Evolutionary conservation across 2,329 filamentous ascomycete species (phyloP).

Genomic region (Helotiales sp.): DNA sequence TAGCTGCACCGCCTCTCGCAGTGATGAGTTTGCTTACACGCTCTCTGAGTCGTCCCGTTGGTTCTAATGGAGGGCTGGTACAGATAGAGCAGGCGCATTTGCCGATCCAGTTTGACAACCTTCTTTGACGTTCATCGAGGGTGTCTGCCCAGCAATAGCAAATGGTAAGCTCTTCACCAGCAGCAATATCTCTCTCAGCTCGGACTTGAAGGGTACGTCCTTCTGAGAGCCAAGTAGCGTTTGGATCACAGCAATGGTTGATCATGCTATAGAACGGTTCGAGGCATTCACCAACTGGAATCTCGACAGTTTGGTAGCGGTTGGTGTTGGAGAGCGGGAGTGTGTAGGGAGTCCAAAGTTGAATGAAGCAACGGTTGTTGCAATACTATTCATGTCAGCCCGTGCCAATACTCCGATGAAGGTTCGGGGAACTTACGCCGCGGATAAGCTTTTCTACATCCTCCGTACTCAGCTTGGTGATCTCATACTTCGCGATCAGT

Average conservation of each 20-base stretch:
- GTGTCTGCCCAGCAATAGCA: conserved; percentile 33
- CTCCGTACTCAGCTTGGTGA: neutral
- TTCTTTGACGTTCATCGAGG: neutral
- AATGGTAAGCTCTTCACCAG: conserved; percentile 46
- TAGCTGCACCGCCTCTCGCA: neutral
- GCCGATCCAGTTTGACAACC: neutral
- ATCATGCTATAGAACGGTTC: conserved; percentile 40
- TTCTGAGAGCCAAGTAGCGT: conserved; percentile 44
- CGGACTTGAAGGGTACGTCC: conserved; percentile 42
- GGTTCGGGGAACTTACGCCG: neutral
- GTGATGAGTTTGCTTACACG: neutral
- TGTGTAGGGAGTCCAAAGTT: neutral
- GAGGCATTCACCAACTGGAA: conserved; percentile 39
- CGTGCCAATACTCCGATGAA: too few relatives aligned
- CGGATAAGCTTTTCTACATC: neutral
- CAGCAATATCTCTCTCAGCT: conserved; percentile 40
- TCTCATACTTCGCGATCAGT: neutral
- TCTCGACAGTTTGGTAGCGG: neutral
- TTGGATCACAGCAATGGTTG: conserved; percentile 48
- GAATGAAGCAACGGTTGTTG: conserved; percentile 12
- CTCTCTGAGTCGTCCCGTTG: neutral
- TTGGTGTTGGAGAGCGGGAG: neutral
- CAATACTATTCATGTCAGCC: neutral
- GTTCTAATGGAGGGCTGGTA: neutral
- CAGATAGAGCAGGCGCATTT: conserved; percentile 8